A percentile compares a stretch with the other conserved stretches of the same genome.
Evolutionary conservation across 305 asterid species (phyloP).

Genomic region (Solanum aculeatissimum): DNA sequence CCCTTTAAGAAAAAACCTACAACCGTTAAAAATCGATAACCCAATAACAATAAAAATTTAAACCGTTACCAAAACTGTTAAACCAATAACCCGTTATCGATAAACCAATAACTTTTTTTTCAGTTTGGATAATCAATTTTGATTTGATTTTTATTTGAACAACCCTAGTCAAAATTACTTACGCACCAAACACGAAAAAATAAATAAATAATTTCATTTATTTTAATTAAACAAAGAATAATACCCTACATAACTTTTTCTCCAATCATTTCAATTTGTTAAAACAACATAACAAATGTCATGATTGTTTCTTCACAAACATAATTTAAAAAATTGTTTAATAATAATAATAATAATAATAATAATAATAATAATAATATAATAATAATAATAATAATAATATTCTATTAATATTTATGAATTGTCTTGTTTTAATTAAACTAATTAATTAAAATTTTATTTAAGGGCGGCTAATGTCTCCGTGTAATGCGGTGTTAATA

Average conservation of each 20-base stretch:
- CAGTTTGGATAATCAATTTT: rapidly evolving
- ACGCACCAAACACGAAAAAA: too few species aligned
- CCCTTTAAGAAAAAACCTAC: too few species aligned
- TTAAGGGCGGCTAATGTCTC: neutral
- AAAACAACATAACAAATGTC: neutral
- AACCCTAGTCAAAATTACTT: too few species aligned
- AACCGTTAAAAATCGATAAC: too few species aligned
- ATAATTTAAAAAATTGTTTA: neutral
- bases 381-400: neutral
- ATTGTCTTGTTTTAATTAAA: neutral
- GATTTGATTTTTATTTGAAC: too few species aligned
- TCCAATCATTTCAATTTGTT: neutral
- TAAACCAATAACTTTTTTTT: too few species aligned
- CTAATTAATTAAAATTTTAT: neutral
- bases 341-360: neutral
- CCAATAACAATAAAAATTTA: too few species aligned
- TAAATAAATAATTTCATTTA: too few species aligned
- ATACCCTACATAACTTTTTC: neutral
- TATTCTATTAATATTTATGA: neutral
- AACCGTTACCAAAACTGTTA: too few species aligned
- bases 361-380: neutral
- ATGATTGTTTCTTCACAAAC: neutral
- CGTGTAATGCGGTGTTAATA: neutral
- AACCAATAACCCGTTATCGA: too few species aligned
- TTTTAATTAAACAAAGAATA: neutral